Conservation (phyloP, 2,329 filamentous ascomycete genomes). For the Chrysosporium keratinophilum region DNA sequence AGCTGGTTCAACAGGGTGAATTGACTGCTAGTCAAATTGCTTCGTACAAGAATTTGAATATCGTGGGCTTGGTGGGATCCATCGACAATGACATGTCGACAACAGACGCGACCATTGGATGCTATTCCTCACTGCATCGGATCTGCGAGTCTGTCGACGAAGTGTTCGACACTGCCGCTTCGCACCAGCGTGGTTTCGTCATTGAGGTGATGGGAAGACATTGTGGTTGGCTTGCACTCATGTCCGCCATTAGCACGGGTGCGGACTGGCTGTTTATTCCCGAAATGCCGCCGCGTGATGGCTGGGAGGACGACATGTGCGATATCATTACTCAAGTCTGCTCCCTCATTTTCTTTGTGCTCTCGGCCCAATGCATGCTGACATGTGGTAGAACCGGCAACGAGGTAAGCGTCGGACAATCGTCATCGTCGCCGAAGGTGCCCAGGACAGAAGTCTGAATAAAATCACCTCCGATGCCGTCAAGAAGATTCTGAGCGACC, state of each 20-base stretch:
- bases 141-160: conserved; percentile 96
- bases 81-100: conserved; percentile 98
- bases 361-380: background rate
- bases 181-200: conserved; percentile 91
- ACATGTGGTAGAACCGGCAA: conserved; percentile 56
- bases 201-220: conserved; percentile 98
- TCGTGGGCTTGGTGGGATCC: conserved; percentile 89
- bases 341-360: background rate
- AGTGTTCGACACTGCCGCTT: conserved; percentile 84
- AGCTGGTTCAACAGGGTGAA: conserved; percentile 66
- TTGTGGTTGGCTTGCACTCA: conserved; percentile 93
- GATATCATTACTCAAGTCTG: conserved; percentile 60
- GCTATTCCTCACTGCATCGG: conserved; percentile 82
- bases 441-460: conserved; percentile 70
- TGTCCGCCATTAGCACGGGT: conserved; percentile 88
- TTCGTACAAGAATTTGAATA: conserved; percentile 80
- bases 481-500: conserved; percentile 74
- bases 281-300: conserved; percentile 75
- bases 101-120: conserved; percentile 94
- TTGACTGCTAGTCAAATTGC: conserved; percentile 60
- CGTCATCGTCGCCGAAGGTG: conserved; percentile 93
- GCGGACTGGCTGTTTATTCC: conserved; percentile 97
- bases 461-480: conserved; percentile 74
- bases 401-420: conserved; percentile 95
- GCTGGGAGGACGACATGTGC: conserved; percentile 87